Base-by-base conservation (phyloP, 148 eudicot species). In the Rhododendron henanense region DNA sequence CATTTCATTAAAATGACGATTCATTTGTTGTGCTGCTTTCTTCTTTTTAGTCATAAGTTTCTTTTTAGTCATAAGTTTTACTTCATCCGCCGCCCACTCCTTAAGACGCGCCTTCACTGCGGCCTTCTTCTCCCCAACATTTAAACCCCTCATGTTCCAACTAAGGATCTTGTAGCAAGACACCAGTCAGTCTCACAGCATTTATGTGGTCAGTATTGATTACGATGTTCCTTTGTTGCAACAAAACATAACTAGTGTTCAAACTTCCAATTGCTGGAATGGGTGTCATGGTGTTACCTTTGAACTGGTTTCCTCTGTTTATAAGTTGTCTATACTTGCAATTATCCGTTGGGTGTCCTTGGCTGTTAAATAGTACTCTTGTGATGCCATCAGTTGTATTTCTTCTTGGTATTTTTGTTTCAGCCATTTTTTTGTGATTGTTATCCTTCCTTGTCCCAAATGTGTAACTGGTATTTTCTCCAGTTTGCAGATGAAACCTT, bases 401-500 rank as follows among this genome's bases (percentile, higher is more conserved):
- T 82, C 33, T 41, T 59, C 84, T 2, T 82, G 74, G 25, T 39
- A 23, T 6, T n/a, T 35, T 65, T 19, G 9, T 84, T 71, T 69
- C 37, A 80, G 47, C 41, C 35, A 7, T 35, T 33, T 14, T 61
- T 61, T 61, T 45, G 33, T 67, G 31, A 85, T 50, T 85, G 47
- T 67, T 67, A 4, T 81, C 21, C 74, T 65, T 53, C 37, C 53
- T 51, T 21, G 4, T 69, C 51, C 79, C 83, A 1, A 75, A 47
- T 84, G 53, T 45, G 82, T 87, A 19, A 88, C 78, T 59, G 47
- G 45, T 85, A 44, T 35, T 23, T 84, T 87, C 84, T 91, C 82
- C 96, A 97, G 99, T 93, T 97, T 85, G 88, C 61, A 41, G 94
- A 92, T 90, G 93, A 83, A 76, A 89, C 91, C 37, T 95, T 95